Evolutionary conservation across 495 filamentous ascomycete species (phyloP), one percentile per base, ranked within the genome.

Genomic region (Sporormia fimetaria): DNA sequence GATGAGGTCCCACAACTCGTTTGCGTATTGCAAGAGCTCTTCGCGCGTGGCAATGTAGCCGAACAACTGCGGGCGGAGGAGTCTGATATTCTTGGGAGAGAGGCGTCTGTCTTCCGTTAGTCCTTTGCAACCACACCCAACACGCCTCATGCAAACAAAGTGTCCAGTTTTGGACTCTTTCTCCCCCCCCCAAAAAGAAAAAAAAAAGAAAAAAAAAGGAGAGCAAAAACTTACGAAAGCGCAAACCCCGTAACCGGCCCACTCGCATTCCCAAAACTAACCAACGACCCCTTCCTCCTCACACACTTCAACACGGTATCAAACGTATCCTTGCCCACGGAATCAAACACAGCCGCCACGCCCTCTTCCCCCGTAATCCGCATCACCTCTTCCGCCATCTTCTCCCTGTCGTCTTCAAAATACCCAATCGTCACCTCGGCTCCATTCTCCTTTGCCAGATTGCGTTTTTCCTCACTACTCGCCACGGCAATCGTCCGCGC

Each of bases 241-340:
- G 73, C 57, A 41, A 98, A 57, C 3, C 87, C 86, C 29, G 75
- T 75, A 3, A 93, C 84, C 4, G 80, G 68, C 7, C 90, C 90
- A 51, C 75, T 81, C 15, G 88, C 81, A 64, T 94, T 95, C 22
- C 90, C 90, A 66, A 88, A 96, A 51, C 70, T 78, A 17, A 85
- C 70, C 44, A 98, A 56, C n/a, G 70, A 79, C 18, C 90, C 90
- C 65, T 94, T 94, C 51, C 79, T 64, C 52, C 74, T 80, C 14
- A 92, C 63, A 44, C 74, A 76, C 40, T 87, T 79, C 54, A 98
- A 57, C 59, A 81, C 80, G 21, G 73, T 65, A 44, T 95, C 87
- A 67, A 93, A 94, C 0, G 90, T 95, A 37, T 70, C 68, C 66
- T 80, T 80, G 6, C 90, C 90, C 12, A 94, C 85, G 14, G 81